Evolutionary conservation across 768 basidiomycete genomes (phyloP).

Genomic region (Calvatia gigantea): DNA sequence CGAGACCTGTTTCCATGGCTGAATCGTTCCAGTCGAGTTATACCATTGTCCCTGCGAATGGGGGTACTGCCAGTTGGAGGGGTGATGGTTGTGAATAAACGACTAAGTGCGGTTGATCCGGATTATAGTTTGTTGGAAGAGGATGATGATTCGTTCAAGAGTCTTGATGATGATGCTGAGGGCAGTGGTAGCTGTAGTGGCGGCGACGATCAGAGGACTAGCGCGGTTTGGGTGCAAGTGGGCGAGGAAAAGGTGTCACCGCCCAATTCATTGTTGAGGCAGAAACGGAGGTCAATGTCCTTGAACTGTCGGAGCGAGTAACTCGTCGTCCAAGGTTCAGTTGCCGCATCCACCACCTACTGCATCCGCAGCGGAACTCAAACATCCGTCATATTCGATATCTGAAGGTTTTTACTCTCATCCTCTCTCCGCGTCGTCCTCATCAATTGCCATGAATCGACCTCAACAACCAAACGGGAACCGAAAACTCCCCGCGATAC

Average conservation of each 20-base stretch:
- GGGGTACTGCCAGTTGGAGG: conserved; percentile 9
- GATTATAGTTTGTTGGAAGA: conserved; percentile 69
- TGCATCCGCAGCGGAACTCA: conserved; percentile 28
- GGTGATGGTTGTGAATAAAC: conserved; percentile 39
- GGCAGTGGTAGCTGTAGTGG: not conserved
- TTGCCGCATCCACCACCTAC: conserved; percentile 24
- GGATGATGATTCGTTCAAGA: conserved; percentile 25
- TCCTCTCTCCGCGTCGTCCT: conserved; percentile 20
- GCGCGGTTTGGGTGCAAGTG: not conserved
- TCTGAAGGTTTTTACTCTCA: conserved; percentile 29
- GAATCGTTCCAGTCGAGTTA: conserved; percentile 73
- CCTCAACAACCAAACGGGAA: conserved; percentile 1
- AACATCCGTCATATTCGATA: conserved; percentile 28
- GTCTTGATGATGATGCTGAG: conserved; percentile 1
- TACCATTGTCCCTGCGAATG: conserved; percentile 55
- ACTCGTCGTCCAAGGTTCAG: conserved; percentile 17
- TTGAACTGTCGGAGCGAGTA: conserved; percentile 35
- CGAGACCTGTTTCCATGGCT: conserved; percentile 74
- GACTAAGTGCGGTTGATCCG: conserved; percentile 67
- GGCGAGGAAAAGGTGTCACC: conserved; percentile 29
- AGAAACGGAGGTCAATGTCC: conserved; percentile 65
- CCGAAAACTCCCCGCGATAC: conserved; percentile 20
- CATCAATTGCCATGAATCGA: conserved; percentile 7
- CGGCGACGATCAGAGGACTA: not conserved
- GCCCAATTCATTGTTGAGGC: conserved; percentile 39